These are phyloP conservation scores for Inga laurina DNA, from an alignment of 306 rosid species.

Conservation along the genomic window DNA sequence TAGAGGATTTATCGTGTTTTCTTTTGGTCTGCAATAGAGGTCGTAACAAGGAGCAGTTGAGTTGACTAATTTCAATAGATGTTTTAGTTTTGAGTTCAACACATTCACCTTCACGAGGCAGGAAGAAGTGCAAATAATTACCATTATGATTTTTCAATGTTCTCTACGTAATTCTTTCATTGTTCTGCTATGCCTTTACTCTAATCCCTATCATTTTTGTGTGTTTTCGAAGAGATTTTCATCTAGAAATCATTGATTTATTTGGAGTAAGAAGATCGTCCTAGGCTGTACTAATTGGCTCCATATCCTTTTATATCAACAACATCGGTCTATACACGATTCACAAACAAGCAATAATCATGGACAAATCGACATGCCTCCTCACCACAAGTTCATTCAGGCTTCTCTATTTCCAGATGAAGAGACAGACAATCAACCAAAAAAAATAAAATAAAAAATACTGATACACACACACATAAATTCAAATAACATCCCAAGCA, in stretches of 20 bases:
- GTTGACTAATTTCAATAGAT: neutral
- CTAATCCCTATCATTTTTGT: neutral
- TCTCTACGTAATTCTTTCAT: neutral
- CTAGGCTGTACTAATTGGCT: neutral
- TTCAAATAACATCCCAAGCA: too few species aligned
- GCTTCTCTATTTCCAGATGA: neutral
- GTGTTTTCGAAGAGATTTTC: neutral
- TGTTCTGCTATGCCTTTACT: neutral
- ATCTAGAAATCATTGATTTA: neutral
- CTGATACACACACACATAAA: too few species aligned
- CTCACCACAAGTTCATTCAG: neutral
- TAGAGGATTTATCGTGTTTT: neutral
- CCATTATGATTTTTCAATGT: neutral
- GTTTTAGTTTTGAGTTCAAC: neutral
- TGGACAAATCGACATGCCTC: neutral
- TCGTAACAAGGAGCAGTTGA: neutral
- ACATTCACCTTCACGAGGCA: neutral
- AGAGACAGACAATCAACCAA: neutral
- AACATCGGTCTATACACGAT: neutral
- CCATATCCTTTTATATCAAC: neutral
- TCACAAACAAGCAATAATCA: neutral
- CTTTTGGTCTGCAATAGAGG: neutral
- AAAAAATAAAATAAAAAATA: too few species aligned
- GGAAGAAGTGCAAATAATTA: neutral
- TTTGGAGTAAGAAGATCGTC: neutral